Percentiles rank a stretch among this genome's conserved stretches.
Evolutionary conservation across 139 green algal species (phyloP).

Genomic region (Coelastrella sp.): DNA sequence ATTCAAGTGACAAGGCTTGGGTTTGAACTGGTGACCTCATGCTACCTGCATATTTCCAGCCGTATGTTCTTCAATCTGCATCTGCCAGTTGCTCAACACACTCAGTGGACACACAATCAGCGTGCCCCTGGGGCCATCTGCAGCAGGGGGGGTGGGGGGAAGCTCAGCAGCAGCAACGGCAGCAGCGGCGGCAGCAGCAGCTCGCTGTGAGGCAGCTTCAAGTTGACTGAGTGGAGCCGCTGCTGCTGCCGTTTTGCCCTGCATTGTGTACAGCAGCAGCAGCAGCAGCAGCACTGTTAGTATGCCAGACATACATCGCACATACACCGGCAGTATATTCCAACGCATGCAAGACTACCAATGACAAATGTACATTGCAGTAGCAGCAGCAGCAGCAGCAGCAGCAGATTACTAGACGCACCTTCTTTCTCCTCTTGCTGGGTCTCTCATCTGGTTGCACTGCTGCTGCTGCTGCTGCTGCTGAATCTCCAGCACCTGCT

Average conservation of each 20-base stretch:
- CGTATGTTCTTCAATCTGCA: constrained; percentile 77
- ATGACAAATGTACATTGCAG: neutral
- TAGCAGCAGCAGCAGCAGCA: neutral
- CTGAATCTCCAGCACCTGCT: neutral
- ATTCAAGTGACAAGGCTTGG: constrained; percentile 60
- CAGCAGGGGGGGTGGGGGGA: constrained; percentile 23
- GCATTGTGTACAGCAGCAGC: neutral
- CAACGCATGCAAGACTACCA: too few species aligned
- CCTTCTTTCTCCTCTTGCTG: constrained; percentile 22
- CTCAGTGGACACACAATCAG: constrained; percentile 78
- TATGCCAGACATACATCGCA: too few species aligned
- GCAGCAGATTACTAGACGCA: neutral
- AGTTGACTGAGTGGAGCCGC: neutral
- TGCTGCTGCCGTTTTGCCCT: neutral
- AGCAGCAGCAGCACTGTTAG: neutral
- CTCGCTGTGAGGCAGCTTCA: neutral
- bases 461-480: neutral
- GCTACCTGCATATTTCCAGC: constrained; percentile 53
- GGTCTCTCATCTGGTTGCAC: constrained; percentile 3
- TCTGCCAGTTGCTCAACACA: constrained; percentile 75
- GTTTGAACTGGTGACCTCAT: neutral
- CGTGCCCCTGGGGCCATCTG: constrained; percentile 62
- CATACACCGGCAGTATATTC: too few species aligned
- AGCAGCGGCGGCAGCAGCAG: constrained; percentile 1
- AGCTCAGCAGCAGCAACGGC: constrained; percentile 3